Evolutionary conservation across 192 early-diverging fungal species (phyloP), one percentile per base, ranked within the genome.

Genomic region (Phycomyces blakesleeanus): DNA sequence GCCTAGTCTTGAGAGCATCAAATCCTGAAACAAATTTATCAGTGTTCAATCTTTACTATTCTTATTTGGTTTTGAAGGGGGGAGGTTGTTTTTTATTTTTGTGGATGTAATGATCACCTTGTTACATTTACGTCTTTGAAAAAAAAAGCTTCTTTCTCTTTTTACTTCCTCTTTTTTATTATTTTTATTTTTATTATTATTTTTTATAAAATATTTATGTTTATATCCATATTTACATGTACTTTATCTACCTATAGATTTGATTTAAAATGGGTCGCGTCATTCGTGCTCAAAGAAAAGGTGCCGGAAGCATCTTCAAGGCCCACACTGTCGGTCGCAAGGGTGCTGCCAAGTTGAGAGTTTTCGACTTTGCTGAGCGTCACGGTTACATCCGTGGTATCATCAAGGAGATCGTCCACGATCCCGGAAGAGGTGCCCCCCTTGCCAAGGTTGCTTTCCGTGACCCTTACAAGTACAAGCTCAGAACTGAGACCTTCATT

Each of bases 341-440:
- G 83, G 96, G 94, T 65, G 93, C 96, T 66, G 96, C 96, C 76
- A 92, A 95, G 88, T 87, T 91, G 82, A 89, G 96, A 72, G 75
- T 92, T 59, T 76, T 94, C 65, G 96, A 98, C 84, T 98, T 84
- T 78, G 86, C 95, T 72, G 96, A 98, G 85, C 89, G 94, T 75
- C 84, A 96, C 78, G 95, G 96, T 70, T 98, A 97, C 85, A 87
- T 97, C 76, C 91, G 93, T 59, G 96, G 96, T 71, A 80, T 98
- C 68, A 90, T 98, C 80, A 95, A 95, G 90, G 94, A 96, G 81
- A 96, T 98, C 80, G 87, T 98, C 81, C 96, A 98, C 86, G 94
- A 96, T 72, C 89, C 94, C 67, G 93, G 94, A 78, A 90, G 94
- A 86, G 94, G 94, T 78, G 93, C 94, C 69, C 94, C 94, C 58